Evolutionary conservation across 1,284 basidiomycete species (phyloP).

Genomic region (Melampsora larici-populina): DNA sequence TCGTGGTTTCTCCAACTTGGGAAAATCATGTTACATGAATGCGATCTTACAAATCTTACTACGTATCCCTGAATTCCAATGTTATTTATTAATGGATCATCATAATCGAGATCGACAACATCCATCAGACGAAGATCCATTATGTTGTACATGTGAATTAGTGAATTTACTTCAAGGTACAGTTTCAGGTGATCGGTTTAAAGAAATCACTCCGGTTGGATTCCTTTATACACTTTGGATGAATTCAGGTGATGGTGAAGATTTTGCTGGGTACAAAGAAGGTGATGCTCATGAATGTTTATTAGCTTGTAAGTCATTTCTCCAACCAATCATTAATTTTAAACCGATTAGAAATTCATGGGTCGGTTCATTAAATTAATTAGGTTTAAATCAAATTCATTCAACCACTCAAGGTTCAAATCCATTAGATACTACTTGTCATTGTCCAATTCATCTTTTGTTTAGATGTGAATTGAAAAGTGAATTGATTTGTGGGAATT

Average conservation of each 20-base stretch:
- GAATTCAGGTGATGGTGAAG: constrained; percentile 36
- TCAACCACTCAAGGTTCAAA: constrained; percentile 27
- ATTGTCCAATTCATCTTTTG: constrained; percentile 39
- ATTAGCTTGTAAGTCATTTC: constrained; percentile 19
- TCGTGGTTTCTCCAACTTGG: constrained; percentile 33
- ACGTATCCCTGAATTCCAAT: constrained; percentile 37
- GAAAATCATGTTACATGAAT: constrained; percentile 42
- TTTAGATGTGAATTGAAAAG: constrained; percentile 32
- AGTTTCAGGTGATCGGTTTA: neutral
- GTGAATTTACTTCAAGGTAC: constrained; percentile 21
- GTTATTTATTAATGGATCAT: constrained; percentile 34
- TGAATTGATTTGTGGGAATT: constrained; percentile 23
- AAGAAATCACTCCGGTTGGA: constrained; percentile 29
- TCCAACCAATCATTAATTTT: too few relatives aligned
- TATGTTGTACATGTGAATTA: constrained; percentile 39
- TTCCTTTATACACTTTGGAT: constrained; percentile 34
- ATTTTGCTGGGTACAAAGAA: constrained; percentile 40
- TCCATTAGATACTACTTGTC: constrained; percentile 6
- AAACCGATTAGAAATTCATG: too few relatives aligned
- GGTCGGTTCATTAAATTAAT: too few relatives aligned
- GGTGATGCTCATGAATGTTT: constrained; percentile 43
- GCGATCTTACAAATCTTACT: constrained; percentile 34
- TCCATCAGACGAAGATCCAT: constrained; percentile 8
- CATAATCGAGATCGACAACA: constrained; percentile 37
- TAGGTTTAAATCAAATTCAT: constrained; percentile 42